phyloP scores from a whole-genome alignment of 805 yeast genomes.

The Saccharomycopsis vini region DNA sequence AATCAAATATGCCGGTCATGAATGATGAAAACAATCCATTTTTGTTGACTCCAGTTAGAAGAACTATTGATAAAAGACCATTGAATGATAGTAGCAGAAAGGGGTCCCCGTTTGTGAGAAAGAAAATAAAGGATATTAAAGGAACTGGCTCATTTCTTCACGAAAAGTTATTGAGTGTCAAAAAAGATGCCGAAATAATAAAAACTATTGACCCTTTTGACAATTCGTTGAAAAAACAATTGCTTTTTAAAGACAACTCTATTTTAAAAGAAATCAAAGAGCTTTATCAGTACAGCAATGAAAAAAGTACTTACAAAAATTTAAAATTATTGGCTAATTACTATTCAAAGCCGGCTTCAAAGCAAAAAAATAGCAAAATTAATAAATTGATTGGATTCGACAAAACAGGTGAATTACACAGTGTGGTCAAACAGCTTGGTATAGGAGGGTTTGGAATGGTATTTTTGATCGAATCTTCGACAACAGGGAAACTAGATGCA shows the following conservation, averaged over 20 bases:
- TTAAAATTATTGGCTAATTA: not conserved
- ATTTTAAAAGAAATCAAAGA: no score
- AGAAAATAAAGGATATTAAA: slow-evolving; percentile 1
- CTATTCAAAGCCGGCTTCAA: slow-evolving; percentile 26
- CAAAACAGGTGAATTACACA: slow-evolving; percentile 25
- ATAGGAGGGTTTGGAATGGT: slow-evolving; percentile 78
- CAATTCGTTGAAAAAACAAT: slow-evolving; percentile 28
- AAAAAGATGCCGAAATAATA: not conserved
- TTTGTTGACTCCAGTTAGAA: slow-evolving; percentile 8
- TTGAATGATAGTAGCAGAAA: slow-evolving; percentile 4
- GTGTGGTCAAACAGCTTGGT: slow-evolving; percentile 42
- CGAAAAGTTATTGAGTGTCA: slow-evolving; percentile 26
- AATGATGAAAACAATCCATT: slow-evolving; percentile 2
- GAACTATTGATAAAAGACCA: no score
- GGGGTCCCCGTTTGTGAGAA: slow-evolving; percentile 5
- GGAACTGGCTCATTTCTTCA: not conserved
- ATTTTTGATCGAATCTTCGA: slow-evolving; percentile 54
- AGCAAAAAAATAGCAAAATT: slow-evolving; percentile 29
- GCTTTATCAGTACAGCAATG: slow-evolving; percentile 26
- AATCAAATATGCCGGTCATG: not conserved
- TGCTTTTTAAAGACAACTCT: no score
- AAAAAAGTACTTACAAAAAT: slow-evolving; percentile 1
- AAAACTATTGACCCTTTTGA: slow-evolving; percentile 38
- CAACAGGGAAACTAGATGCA: slow-evolving; percentile 47
- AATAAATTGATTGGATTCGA: slow-evolving; percentile 25